These are phyloP conservation scores for Suillus bovinus DNA, from an alignment of 768 basidiomycete species.

Conservation along the genomic window DNA sequence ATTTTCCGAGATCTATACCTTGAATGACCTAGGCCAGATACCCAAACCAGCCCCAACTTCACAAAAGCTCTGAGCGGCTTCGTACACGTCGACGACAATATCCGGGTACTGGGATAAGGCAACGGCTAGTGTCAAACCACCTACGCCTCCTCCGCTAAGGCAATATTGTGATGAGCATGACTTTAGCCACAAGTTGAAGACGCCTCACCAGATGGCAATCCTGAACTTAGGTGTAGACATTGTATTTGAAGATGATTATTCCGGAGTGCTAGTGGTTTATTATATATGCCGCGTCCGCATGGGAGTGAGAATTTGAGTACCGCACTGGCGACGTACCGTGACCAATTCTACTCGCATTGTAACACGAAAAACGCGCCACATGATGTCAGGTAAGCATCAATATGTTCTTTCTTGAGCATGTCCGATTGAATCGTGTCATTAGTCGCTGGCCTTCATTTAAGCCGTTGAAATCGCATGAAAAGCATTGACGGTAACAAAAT, in stretches of 20 bases:
- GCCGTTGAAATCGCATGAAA: slow-evolving; percentile 28
- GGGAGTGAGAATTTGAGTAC: slow-evolving; percentile 1
- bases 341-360: background rate
- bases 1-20: slow-evolving; percentile 17
- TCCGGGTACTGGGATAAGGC: slow-evolving; percentile 43
- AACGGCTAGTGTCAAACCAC: slow-evolving; percentile 39
- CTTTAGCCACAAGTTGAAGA: background rate
- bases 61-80: slow-evolving; percentile 47
- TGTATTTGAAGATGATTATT: background rate
- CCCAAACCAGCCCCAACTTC: slow-evolving; percentile 68
- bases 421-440: slow-evolving; percentile 26
- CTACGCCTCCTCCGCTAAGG: slow-evolving; percentile 42
- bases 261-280: background rate
- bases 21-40: slow-evolving; percentile 37
- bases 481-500: background rate
- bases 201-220: slow-evolving; percentile 28
- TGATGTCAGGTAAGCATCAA: background rate
- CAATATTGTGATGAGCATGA: background rate
- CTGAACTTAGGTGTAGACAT: slow-evolving; percentile 27
- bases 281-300: slow-evolving; percentile 3
- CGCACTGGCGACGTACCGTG: background rate
- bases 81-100: slow-evolving; percentile 58
- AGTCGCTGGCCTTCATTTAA: background rate
- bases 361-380: background rate
- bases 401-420: slow-evolving; percentile 3